phyloP scores from a whole-genome alignment of 2,329 filamentous ascomycete genomes.

The Acephala macrosclerotiorum region DNA sequence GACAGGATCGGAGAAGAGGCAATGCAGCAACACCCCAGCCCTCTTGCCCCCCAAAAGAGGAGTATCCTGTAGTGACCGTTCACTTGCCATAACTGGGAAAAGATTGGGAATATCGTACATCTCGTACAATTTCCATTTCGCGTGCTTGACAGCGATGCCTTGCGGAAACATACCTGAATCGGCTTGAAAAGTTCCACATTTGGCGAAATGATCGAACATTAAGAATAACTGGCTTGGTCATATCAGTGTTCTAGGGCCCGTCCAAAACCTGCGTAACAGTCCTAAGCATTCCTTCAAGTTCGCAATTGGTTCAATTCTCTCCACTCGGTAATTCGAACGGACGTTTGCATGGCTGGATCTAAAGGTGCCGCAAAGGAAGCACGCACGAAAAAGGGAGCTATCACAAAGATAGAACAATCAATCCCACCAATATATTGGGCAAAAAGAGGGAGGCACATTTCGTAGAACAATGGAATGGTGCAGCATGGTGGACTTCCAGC shows the following conservation, averaged over 20 bases:
- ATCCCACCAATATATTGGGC: constrained; percentile 27
- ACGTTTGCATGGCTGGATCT: constrained; percentile 23
- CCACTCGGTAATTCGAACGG: constrained; percentile 19
- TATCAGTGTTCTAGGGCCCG: constrained; percentile 1
- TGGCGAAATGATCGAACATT: constrained; percentile 9
- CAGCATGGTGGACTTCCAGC: constrained; percentile 16
- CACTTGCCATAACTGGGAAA: not conserved
- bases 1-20: constrained; percentile 22
- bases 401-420: constrained; percentile 23
- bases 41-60: constrained; percentile 19
- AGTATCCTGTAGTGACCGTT: not conserved
- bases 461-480: constrained; percentile 25
- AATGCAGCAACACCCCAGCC: constrained; percentile 12
- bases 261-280: constrained; percentile 18
- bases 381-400: constrained; percentile 23
- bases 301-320: constrained; percentile 14
- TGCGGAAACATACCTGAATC: constrained; percentile 31
- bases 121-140: constrained; percentile 26
- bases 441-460: constrained; percentile 19
- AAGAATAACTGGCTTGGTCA: not conserved
- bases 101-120: not conserved
- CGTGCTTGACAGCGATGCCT: constrained; percentile 35
- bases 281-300: constrained; percentile 23
- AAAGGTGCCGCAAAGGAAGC: constrained; percentile 18
- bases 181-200: constrained; percentile 13